Base-by-base conservation (phyloP, 2,329 filamentous ascomycete genomes). In the Botrytis hyacinthi region DNA sequence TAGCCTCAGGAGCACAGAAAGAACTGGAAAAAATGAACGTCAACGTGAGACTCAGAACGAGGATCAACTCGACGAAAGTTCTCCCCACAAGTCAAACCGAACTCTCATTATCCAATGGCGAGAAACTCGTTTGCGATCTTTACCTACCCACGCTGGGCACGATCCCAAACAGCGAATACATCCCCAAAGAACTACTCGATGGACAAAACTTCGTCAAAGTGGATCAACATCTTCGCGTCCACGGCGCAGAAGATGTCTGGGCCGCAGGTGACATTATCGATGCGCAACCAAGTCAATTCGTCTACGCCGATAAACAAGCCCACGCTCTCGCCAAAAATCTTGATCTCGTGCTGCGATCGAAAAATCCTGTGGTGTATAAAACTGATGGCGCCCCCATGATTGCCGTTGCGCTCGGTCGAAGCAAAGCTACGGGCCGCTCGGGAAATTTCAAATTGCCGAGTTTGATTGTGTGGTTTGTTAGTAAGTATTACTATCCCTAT, bases 61-160 rank as follows among this genome's bases (percentile, higher is more conserved):
- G 83, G 61, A 85, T 88, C 26, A 78, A 79, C 3, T 78, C 77
- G 3, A 77, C 82, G 29, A 78, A 78, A n/a, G 76, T 78, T 4
- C 77, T 82, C 57, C 76, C 80, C 2, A 82, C 84, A 74, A 86
- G 85, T 73, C 84, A 84, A 79, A 87, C 85, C 4, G 83, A 86
- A 77, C 82, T 90, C 32, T 78, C 79, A 54, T 82, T 90, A 12
- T 81, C 81, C 48, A 81, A 81, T 73, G 86, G 86, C 75, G 83
- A 85, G 75, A 85, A 80, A 68, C 77, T 89, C 74, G 76, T 81
- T 12, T 87, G 87, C 2, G 88, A 90, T 77, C 74, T 87, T n/a
- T 88, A 88, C 79, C 81, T 90, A 37, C 85, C 88, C 9, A 87
- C 88, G 6, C 84, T 86, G 77, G 89, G 89, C 46, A 80, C 89